Base-by-base conservation (phyloP, 1,284 basidiomycete species). In the Clitocybe nebularis region DNA sequence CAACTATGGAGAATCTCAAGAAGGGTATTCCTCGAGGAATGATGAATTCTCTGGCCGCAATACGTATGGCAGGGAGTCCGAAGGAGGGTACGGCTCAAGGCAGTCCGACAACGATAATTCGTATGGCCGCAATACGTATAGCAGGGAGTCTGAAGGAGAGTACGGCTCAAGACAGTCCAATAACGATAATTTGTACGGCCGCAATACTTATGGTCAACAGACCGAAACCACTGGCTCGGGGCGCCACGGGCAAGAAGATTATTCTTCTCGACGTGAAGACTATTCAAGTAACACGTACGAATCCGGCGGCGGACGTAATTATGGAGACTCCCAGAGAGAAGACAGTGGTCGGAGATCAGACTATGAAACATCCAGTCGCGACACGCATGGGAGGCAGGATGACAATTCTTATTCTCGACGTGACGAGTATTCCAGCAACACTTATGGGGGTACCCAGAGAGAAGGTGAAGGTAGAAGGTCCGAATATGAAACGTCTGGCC, bases 141-240 rank as follows among this genome's bases (percentile, higher is more conserved):
- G 46, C 4, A 35, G 16, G 5, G 11, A 30, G 14, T 16, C 29
- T 2, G 42, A 47, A 39, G 52, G 39, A 16, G 40, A 32, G 13
- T 41, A 45, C 23, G 36, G 43, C 11, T 37, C 42, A 10, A 29
- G 39, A 30, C 45, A 32, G n/a, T 26, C 10, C 19, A 32, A 51
- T 14, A 34, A 36, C 13, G 49, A 48, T 9, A 22, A 45, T 13
- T 28, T 26, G 11, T 28, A 25, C 30, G 23, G 21, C 19, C 30
- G 37, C 4, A 38, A 25, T 25, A 38, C 30, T 16, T 43, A 48
- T 25, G 45, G 36, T 10, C 32, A 30, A 13, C n/a, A 13, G 14
- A 17, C 7, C 7, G 36, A 14, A 17, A n/a, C n/a, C 14, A 36
- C 8, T n/a, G 11, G 28, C 11, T 30, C 28, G 11, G 28, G 28